Evolutionary conservation across 345 rosid species (phyloP), one percentile per base, ranked within the genome.

Genomic region (Cardamine resedifolia): DNA sequence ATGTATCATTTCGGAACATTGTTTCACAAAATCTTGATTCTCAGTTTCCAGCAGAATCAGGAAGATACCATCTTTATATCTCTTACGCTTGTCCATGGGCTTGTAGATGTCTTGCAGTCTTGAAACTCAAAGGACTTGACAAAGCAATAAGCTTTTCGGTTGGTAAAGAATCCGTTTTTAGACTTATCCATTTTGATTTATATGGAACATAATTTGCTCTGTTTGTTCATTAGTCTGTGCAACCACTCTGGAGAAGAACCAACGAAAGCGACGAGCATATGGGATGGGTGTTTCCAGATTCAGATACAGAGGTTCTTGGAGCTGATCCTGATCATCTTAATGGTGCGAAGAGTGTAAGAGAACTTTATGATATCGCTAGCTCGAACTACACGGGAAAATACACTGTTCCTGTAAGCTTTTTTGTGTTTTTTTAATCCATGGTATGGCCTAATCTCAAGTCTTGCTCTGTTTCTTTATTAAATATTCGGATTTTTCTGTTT

Each of bases 81-180:
- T 89, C 97, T 3, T 91, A 89, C 78, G 97, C 97, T 65, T 91
- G 97, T 68, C 97, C 97, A 11, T 89, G 97, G 97, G 97, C 97
- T 34, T 85, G 84, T 11, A 83, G 97, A 72, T 91, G 93, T 57
- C 90, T 91, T 58, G 83, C 91, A 11, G 78, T 78, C 78, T 77
- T 90, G 83, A 86, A 83, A 83, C 69, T 92, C 70, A 92, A 90
- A 78, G 96, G 96, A 49, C 95, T 92, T 36, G 91, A 85, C 24
- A 85, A 85, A 53, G 86, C 86, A 73, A 90, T 92, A 73, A 53
- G 75, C 74, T 87, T 84, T 75, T 81, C 92, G 83, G 98, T 88
- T 39, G 70, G 85, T 86, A 77, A 51, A 64, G 18, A 16, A 19
- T 7, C 58, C 0, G 9, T 21, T 53, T 16, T 16, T 11, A 2